Base-by-base conservation (phyloP, 129 eudicot species). In the Escallonia herrerae region DNA sequence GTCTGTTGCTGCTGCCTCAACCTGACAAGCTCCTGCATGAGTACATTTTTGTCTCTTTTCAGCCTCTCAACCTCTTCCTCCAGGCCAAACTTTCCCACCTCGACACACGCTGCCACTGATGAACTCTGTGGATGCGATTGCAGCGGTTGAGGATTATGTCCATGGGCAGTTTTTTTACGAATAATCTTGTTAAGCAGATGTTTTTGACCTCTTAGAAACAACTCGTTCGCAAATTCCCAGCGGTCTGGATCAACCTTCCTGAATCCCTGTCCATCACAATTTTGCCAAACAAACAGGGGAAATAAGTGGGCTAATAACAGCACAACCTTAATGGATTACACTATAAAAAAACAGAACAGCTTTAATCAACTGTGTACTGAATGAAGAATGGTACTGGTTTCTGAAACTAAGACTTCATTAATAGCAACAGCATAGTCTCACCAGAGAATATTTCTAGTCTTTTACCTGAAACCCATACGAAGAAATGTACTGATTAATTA, bases 201-300 rank as follows among this genome's bases (percentile, higher is more conserved):
- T 54, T 81, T 85, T 54, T 89, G 96, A 38, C 95, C 96, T 66
- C 96, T 71, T 52, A 89, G 72, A 68, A 89, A 89, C 64, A 93
- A 93, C 81, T 89, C 96, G 11, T 89, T 89, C 62, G 96, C 96
- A 65, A 89, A 89, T 77, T 89, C 96, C 96, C 96, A 89, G 7
- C 95, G 90, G 69, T 89, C 96, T 5, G 96, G 96, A 64, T 89
- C 96, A 14, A 89, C 90, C 74, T 89, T 89, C 66, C 87, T 76
- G 52, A 89, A 89, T 12, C 96, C 96, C 96, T 89, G 82, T 70
- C 69, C 56, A 56, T 65, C 15, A 50, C 49, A 56, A 43, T 54
- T n/a, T 47, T 45, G 49, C 9, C 9, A 22, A 22, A 22, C 33
- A 22, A 22, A 22, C 33, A 22, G 33, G 33, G 33, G 1, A 22